Percentiles rank a stretch among this genome's conserved stretches.
These are phyloP conservation scores for Salvia hispanica DNA, from an alignment of 257 asterid genomes.

Conservation along the genomic window DNA sequence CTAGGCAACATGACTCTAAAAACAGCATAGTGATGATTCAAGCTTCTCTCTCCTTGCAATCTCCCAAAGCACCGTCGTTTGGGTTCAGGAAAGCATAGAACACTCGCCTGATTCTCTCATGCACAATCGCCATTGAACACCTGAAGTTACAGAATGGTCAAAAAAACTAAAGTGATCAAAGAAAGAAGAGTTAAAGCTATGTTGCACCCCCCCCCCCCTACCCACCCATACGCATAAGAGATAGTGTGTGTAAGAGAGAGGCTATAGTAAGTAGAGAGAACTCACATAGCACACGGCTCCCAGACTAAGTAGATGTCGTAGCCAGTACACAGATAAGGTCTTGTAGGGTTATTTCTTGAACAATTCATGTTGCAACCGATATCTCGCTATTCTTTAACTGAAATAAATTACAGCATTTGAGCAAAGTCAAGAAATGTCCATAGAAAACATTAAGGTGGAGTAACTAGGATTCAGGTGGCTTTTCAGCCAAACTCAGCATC, in stretches of 20 bases:
- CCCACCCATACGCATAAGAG: too few relatives aligned
- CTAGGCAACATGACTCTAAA: constrained; percentile 68
- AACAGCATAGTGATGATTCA: constrained; percentile 95
- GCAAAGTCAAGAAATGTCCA: not conserved
- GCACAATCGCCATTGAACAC: constrained; percentile 98
- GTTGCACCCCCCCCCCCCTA: too few relatives aligned
- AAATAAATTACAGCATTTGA: constrained; percentile 16
- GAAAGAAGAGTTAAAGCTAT: too few relatives aligned
- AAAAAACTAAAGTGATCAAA: not conserved
- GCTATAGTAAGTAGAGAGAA: not conserved
- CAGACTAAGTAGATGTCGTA: constrained; percentile 89
- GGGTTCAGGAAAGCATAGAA: constrained; percentile 76
- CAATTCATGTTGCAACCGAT: constrained; percentile 31
- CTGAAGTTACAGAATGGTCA: constrained; percentile 33
- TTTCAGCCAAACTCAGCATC: too few relatives aligned
- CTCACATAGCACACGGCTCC: constrained; percentile 96
- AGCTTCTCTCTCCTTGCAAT: constrained; percentile 85
- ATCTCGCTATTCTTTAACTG: constrained; percentile 49
- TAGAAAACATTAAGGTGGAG: too few relatives aligned
- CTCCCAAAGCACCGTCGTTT: constrained; percentile 80
- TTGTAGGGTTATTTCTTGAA: constrained; percentile 36
- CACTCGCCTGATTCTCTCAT: constrained; percentile 82
- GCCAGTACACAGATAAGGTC: constrained; percentile 94
- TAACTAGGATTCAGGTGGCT: too few relatives aligned
- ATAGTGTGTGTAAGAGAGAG: not conserved